Evolutionary conservation across 192 early-diverging fungal species (phyloP), one percentile per base, ranked within the genome.

Genomic region (Mortierella hygrophila): DNA sequence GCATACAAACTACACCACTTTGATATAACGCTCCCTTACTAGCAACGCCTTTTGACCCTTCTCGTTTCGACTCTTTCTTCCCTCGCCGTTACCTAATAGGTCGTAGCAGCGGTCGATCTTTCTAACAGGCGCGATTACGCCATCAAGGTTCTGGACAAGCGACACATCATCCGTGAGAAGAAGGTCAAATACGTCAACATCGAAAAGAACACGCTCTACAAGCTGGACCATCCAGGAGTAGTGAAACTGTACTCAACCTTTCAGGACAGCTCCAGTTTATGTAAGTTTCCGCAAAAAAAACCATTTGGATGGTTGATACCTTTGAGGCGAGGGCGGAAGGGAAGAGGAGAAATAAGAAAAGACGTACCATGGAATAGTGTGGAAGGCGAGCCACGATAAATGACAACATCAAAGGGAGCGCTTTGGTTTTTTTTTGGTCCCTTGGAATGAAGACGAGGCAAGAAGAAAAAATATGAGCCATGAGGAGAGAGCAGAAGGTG

Each of bases 181-280:
- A 99, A 99, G 89, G 94, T 94, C 73, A 97, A 97, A 88, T 99
- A 98, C 83, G 97, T 98, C 82, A 95, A 96, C 78, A 97, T 98
- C 74, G 99, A 99, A 87, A 95, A 97, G 77, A 95, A 97, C 72
- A 95, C 97, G 7, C 91, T 99, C 68, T 95, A 96, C 80, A 88
- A 90, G 68, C 89, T 98, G 76, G 91, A 94, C 76, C 98, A 99
- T 86, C 97, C 96, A 71, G 95, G 96, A 78, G 94, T 99, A 79
- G 96, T 99, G 44, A 94, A 94, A 68, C 91, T 99, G 15, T 98
- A 96, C 86, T 99, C 97, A 83, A 98, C 99, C 4, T 99, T 99
- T 81, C 97, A 99, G 89, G 97, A 99, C 90, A 84, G 91, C 52
- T 89, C 94, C 60, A 97, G 95, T 75, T 91, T 99, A 80, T 99